phyloP scores from a whole-genome alignment of 768 basidiomycete species.

The Roridomyces roridus region DNA sequence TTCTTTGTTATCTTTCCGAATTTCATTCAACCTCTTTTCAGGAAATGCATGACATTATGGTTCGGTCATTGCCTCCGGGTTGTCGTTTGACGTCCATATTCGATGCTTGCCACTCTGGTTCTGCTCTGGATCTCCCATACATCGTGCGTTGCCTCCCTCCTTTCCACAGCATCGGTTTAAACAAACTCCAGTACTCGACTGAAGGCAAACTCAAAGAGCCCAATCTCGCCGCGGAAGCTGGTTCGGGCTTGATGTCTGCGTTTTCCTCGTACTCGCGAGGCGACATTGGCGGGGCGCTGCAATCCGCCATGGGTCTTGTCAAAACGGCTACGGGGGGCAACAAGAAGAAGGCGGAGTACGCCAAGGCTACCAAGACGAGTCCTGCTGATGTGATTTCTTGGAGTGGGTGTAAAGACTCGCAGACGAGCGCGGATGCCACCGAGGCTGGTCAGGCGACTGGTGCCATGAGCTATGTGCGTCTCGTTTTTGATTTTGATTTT shows the following conservation, averaged over 20 bases:
- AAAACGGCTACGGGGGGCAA: constrained; percentile 74
- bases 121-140: constrained; percentile 79
- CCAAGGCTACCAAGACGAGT: constrained; percentile 72
- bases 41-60: constrained; percentile 83
- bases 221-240: constrained; percentile 86
- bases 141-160: constrained; percentile 46
- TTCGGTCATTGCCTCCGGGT: constrained; percentile 78
- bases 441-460: constrained; percentile 73
- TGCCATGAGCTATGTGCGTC: constrained; percentile 79
- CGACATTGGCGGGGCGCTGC: constrained; percentile 81
- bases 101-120: constrained; percentile 90
- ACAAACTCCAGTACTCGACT: constrained; percentile 74
- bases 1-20: constrained; percentile 15
- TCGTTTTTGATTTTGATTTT: neutral
- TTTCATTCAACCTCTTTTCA: constrained; percentile 31
- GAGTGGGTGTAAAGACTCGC: constrained; percentile 82
- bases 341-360: constrained; percentile 65
- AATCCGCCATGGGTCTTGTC: constrained; percentile 73
- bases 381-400: constrained; percentile 93
- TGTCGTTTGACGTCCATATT: constrained; percentile 89
- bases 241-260: constrained; percentile 83
- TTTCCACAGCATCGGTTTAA: neutral
- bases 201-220: constrained; percentile 97
- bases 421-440: constrained; percentile 81
- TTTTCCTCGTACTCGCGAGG: constrained; percentile 77